Evolutionary conservation across 768 basidiomycete species (phyloP), one percentile per base, ranked within the genome.

Genomic region (Russula virescens): DNA sequence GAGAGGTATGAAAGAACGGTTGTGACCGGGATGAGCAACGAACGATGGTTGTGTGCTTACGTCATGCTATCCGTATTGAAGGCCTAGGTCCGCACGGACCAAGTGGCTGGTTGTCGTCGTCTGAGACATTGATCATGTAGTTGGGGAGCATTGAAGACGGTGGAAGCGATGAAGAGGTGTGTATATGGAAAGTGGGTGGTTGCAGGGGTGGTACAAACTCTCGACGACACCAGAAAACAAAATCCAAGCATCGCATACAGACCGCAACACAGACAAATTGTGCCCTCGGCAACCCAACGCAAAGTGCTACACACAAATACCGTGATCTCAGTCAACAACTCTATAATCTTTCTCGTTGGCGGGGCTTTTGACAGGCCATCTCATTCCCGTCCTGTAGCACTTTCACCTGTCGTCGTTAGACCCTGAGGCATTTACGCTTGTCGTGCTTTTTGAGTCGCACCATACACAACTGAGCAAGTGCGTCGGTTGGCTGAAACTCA

Each of bases 171-270:
- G 70, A 68, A 63, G 71, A 72, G 68, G 66, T 61, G 78, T 75
- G 76, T 73, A 77, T 79, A 78, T 83, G 85, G 81, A 81, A 82
- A 77, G 77, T 78, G 78, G 76, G 54, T 1, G 61, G 46, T 38
- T 38, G 38, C 38, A 38, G 13, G 38, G 38, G 38, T 38, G 38
- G 81, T 81, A 80, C 86, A 88, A 87, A 88, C 83, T 77, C 75
- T 81, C 73, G 77, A 86, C 80, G 84, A 86, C 85, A 84, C 76
- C 77, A 79, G 83, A 86, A 86, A 85, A 87, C 86, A 88, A 84
- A 78, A 73, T 67, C 66, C 70, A 68, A 63, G 63, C 63, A 70
- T 70, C 71, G 73, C 71, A 73, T 63, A 68, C 68, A 72, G 70
- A 74, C 67, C 72, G 64, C 64, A 66, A 66, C 71, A 74, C 70